Percentiles rank a stretch among this genome's conserved stretches.
Evolutionary conservation across 495 filamentous ascomycete species (phyloP).

Genomic region (Penicillium mononematosum): DNA sequence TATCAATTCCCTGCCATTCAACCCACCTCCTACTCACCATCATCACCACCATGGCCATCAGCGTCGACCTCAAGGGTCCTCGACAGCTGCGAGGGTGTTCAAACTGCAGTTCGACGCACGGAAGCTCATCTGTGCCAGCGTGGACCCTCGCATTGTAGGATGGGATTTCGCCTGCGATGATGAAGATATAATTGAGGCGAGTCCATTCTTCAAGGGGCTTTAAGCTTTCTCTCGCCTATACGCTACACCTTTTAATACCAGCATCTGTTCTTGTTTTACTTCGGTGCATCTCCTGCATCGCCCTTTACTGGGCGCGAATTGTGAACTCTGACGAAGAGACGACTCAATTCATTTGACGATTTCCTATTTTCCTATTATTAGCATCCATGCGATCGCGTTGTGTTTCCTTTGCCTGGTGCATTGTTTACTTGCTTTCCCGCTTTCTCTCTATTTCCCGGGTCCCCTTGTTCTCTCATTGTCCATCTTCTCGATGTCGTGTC

Average conservation of each 20-base stretch:
- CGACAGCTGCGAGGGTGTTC: conserved; percentile 63
- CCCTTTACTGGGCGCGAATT: conserved; percentile 6
- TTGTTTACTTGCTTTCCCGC: too few relatives aligned
- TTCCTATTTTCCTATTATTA: not conserved
- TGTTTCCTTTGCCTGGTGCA: not conserved
- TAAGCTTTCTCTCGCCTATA: conserved; percentile 17
- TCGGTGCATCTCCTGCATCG: not conserved
- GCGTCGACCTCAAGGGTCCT: conserved; percentile 13
- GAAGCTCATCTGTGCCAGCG: conserved; percentile 90
- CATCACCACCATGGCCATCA: conserved; percentile 22
- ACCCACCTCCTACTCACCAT: conserved; percentile 17
- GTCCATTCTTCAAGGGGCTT: conserved; percentile 64
- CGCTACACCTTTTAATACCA: not conserved
- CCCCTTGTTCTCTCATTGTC: not conserved
- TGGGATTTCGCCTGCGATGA: conserved; percentile 98
- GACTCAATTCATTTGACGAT: not conserved
- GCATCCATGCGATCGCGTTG: conserved; percentile 5
- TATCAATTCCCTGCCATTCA: not conserved
- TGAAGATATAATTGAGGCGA: conserved; percentile 73
- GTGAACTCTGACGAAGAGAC: not conserved
- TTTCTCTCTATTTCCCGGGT: not conserved
- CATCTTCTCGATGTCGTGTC: not conserved
- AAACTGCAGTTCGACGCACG: conserved; percentile 96
- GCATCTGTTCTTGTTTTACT: not conserved
- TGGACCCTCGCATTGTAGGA: conserved; percentile 86